These are phyloP conservation scores for Phytopythium aichiense DNA, from an alignment of 352 stramenopile species.

Conservation along the genomic window DNA sequence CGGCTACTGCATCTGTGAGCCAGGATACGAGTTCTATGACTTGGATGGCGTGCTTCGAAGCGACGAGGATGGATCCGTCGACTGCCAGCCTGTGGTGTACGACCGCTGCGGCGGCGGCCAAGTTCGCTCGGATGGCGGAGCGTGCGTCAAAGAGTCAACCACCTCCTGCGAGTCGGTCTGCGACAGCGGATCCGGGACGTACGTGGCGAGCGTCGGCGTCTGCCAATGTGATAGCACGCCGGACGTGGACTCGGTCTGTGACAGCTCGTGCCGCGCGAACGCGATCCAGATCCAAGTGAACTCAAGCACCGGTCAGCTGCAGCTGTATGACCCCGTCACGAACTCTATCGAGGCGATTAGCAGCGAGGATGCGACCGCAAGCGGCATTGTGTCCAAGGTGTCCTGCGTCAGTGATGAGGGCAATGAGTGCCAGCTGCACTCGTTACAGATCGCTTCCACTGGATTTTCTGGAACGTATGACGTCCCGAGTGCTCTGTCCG, in stretches of 20 bases:
- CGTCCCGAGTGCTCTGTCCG: conserved; percentile 22
- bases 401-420: conserved; percentile 21
- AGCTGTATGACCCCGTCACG: conserved; percentile 58
- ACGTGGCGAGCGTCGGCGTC: conserved; percentile 74
- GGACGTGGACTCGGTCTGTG: conserved; percentile 76
- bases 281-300: conserved; percentile 58
- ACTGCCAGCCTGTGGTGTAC: conserved; percentile 92
- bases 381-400: conserved; percentile 47
- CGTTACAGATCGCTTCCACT: conserved; percentile 33
- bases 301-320: conserved; percentile 40
- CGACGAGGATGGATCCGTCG: conserved; percentile 80
- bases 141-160: conserved; percentile 44
- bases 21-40: conserved; percentile 91
- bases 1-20: conserved; percentile 89
- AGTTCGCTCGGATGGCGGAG: conserved; percentile 68
- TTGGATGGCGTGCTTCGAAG: conserved; percentile 73
- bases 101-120: conserved; percentile 70
- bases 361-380: conserved; percentile 7
- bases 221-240: conserved; percentile 83
- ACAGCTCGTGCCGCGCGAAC: conserved; percentile 63
- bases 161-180: conserved; percentile 55
- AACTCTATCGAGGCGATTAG: conserved; percentile 12
- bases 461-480: conserved; percentile 70
- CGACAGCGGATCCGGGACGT: conserved; percentile 63
- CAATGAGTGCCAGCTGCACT: conserved; percentile 50